phyloP scores from a whole-genome alignment of 1,284 basidiomycete species.

The Puccinia novopanici region DNA sequence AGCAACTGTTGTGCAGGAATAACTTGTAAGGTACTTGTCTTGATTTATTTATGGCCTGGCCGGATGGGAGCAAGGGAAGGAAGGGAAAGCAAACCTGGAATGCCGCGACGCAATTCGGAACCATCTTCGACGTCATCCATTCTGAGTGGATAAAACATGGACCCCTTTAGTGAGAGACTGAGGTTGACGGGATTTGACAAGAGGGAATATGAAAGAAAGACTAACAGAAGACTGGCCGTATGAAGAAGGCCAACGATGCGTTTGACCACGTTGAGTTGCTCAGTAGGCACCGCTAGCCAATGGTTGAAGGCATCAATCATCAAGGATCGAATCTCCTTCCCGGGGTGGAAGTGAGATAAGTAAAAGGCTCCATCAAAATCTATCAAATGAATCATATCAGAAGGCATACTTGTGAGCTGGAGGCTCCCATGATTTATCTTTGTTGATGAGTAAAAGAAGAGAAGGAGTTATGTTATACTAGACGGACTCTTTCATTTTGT shows the following conservation, averaged over 20 bases:
- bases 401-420: not conserved
- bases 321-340: conserved; percentile 86
- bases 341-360: conserved; percentile 79
- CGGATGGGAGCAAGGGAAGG: not conserved
- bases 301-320: conserved; percentile 91
- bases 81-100: conserved; percentile 66
- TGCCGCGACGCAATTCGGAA: conserved; percentile 81
- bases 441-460: not conserved
- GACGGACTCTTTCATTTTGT: conserved; percentile 8
- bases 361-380: conserved; percentile 85
- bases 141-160: conserved; percentile 61
- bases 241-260: conserved; percentile 90
- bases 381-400: conserved; percentile 53
- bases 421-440: not conserved
- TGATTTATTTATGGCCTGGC: no score
- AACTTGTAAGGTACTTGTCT: not conserved
- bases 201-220: conserved; percentile 1
- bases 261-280: conserved; percentile 73
- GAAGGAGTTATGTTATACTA: not conserved
- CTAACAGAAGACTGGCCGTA: conserved; percentile 82
- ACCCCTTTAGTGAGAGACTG: no score
- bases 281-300: conserved; percentile 80
- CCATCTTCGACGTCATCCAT: conserved; percentile 98
- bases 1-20: conserved; percentile 65
- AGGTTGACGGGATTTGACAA: not conserved